phyloP scores from a whole-genome alignment of 768 basidiomycete species.

The Scleroderma citrinum region DNA sequence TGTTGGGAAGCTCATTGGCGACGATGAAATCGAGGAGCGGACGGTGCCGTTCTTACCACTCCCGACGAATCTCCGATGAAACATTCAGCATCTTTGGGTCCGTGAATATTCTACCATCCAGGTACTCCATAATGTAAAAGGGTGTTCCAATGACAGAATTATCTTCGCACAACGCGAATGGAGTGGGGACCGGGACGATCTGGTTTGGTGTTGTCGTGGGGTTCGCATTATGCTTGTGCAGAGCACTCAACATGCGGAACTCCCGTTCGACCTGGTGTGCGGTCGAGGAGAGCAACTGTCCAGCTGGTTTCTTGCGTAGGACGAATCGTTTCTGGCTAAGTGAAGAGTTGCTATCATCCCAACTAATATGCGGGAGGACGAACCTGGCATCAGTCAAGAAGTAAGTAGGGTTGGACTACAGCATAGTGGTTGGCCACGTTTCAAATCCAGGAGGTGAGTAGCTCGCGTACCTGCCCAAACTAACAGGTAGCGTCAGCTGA shows the following conservation, averaged over 20 bases:
- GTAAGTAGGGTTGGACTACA: conserved; percentile 93
- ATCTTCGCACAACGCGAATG: conserved; percentile 81
- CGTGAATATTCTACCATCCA: conserved; percentile 92
- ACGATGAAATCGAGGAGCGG: background rate
- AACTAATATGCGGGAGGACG: conserved; percentile 15
- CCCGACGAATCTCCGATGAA: conserved; percentile 50
- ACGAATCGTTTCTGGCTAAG: conserved; percentile 62
- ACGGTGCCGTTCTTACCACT: conserved; percentile 52
- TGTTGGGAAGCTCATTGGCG: conserved; percentile 20
- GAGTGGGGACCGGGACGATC: conserved; percentile 79
- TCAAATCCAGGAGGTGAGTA: background rate
- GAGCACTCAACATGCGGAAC: conserved; percentile 70
- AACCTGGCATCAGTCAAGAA: conserved; percentile 78
- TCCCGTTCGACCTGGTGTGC: conserved; percentile 97
- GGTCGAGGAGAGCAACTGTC: conserved; percentile 79
- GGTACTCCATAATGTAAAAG: conserved; percentile 96
- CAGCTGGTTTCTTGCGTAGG: conserved; percentile 89
- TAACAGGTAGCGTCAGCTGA: conserved; percentile 24
- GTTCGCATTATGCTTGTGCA: conserved; percentile 66
- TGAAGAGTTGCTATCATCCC: background rate
- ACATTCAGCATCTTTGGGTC: conserved; percentile 74
- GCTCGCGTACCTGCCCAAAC: conserved; percentile 76
- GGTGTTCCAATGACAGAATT: conserved; percentile 72
- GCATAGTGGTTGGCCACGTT: background rate
- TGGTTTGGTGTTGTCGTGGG: conserved; percentile 42